phyloP scores from a whole-genome alignment of 2,329 filamentous ascomycete species.

The Malbranchea cinnamomea region DNA sequence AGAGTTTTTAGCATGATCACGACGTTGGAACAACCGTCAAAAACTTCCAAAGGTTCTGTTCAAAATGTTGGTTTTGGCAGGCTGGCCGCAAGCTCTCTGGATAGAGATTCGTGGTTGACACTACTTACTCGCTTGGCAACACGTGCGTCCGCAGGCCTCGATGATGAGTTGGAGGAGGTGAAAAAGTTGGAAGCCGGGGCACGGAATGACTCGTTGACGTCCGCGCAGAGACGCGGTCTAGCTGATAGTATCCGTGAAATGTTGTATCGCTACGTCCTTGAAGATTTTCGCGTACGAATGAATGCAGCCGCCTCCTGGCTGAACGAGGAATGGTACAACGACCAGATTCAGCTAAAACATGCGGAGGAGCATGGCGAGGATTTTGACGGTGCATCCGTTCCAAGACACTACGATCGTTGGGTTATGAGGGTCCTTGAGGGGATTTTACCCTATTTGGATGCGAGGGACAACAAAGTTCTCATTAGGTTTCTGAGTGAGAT shows the following conservation, averaged over 20 bases:
- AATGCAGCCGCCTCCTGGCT: constrained; percentile 88
- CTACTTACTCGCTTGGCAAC: constrained; percentile 76
- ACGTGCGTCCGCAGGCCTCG: constrained; percentile 56
- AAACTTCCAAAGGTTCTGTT: constrained; percentile 33
- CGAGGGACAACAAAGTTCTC: constrained; percentile 75
- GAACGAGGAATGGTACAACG: constrained; percentile 96
- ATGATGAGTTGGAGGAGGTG: constrained; percentile 24
- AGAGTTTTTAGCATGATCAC: constrained; percentile 68
- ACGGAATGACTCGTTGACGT: constrained; percentile 13
- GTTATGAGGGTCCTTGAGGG: constrained; percentile 70
- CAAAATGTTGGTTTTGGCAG: constrained; percentile 59
- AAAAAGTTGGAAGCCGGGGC: constrained; percentile 18
- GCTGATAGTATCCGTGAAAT: constrained; percentile 59
- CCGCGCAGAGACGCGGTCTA: constrained; percentile 21
- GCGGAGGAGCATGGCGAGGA: constrained; percentile 26
- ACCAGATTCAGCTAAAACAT: constrained; percentile 42
- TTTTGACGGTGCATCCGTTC: constrained; percentile 30
- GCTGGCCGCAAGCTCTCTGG: constrained; percentile 68
- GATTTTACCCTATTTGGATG: constrained; percentile 80
- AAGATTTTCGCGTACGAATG: constrained; percentile 80
- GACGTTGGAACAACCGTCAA: constrained; percentile 50
- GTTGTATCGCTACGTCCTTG: constrained; percentile 72
- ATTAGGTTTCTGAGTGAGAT: constrained; percentile 87
- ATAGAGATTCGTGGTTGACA: constrained; percentile 81
- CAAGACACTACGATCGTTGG: constrained; percentile 61